Evolutionary conservation across 805 yeast genomes (phyloP).

Genomic region (Metschnikowia chrysomelidarum): DNA sequence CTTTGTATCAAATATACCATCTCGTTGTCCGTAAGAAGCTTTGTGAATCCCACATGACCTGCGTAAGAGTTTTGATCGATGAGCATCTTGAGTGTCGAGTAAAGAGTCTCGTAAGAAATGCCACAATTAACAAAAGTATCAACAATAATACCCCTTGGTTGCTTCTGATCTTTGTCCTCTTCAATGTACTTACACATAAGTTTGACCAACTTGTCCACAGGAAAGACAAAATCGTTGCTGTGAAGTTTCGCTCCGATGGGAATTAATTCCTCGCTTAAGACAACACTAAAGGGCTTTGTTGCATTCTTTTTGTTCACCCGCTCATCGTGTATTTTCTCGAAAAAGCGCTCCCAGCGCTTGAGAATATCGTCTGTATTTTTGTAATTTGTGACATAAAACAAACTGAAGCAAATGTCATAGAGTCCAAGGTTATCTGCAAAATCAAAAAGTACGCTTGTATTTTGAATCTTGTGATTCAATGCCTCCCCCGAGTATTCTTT

Average conservation of each 20-base stretch:
- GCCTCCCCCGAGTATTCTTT: slow-evolving; percentile 49
- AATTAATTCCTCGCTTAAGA: slow-evolving; percentile 38
- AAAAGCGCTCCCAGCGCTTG: slow-evolving; percentile 74
- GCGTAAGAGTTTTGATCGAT: slow-evolving; percentile 59
- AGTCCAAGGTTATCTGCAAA: slow-evolving; percentile 88
- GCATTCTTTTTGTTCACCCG: slow-evolving; percentile 20
- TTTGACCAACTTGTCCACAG: slow-evolving; percentile 68
- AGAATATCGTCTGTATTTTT: slow-evolving; percentile 80
- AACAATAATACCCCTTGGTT: slow-evolving; percentile 55
- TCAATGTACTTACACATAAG: slow-evolving; percentile 57
- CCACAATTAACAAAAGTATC: slow-evolving; percentile 66
- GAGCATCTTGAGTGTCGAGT: slow-evolving; percentile 59
- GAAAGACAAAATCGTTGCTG: slow-evolving; percentile 76
- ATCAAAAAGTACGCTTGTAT: slow-evolving; percentile 79
- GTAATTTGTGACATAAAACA: slow-evolving; percentile 82
- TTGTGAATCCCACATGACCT: slow-evolving; percentile 45
- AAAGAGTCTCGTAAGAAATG: slow-evolving; percentile 60
- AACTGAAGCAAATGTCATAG: slow-evolving; percentile 72
- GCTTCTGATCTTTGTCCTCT: slow-evolving; percentile 24
- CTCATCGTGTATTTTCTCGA: slow-evolving; percentile 48
- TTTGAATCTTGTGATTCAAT: slow-evolving; percentile 62
- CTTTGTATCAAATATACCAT: slow-evolving; percentile 60
- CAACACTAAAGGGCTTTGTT: slow-evolving; percentile 37
- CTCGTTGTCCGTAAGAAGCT: slow-evolving; percentile 44
- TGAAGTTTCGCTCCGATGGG: slow-evolving; percentile 62